Conservation (phyloP, 2,329 filamentous ascomycete species). For the Colletotrichum gigasporum region DNA sequence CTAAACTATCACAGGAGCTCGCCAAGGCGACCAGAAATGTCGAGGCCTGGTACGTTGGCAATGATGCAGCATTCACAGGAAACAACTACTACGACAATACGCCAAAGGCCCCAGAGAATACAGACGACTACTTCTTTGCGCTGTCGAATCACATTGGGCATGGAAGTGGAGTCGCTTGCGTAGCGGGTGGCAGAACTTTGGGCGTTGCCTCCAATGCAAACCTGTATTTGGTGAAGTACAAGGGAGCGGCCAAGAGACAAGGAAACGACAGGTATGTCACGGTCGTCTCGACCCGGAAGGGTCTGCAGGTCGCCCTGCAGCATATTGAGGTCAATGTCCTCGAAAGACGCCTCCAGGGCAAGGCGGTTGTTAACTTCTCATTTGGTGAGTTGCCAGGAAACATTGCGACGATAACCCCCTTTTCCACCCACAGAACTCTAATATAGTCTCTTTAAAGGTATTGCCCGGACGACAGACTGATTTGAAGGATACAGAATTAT, state of each 20-base stretch:
- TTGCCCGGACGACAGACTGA: not conserved
- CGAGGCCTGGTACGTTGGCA: not conserved
- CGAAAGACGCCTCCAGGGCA: not conserved
- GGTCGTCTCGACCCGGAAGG: not conserved
- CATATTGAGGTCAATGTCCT: not conserved
- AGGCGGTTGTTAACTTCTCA: not conserved
- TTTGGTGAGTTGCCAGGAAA: not conserved
- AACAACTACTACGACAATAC: not conserved
- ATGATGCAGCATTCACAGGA: not conserved
- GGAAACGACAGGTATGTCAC: not conserved
- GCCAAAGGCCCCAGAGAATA: not conserved
- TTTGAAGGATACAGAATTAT: not conserved
- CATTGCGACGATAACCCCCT: too few species aligned
- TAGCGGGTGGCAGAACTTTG: not conserved
- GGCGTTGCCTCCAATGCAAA: conserved; percentile 12
- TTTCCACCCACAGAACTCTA: not conserved
- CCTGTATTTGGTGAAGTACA: conserved; percentile 1
- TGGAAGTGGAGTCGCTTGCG: not conserved
- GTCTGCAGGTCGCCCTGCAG: not conserved
- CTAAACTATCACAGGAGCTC: not conserved
- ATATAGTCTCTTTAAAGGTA: not conserved
- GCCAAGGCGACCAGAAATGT: not conserved
- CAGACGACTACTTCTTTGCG: not conserved
- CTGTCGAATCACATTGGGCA: not conserved
- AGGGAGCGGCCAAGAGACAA: not conserved